Conservation (phyloP, 192 early-diverging fungal genomes). For the Backusella australiensis region DNA sequence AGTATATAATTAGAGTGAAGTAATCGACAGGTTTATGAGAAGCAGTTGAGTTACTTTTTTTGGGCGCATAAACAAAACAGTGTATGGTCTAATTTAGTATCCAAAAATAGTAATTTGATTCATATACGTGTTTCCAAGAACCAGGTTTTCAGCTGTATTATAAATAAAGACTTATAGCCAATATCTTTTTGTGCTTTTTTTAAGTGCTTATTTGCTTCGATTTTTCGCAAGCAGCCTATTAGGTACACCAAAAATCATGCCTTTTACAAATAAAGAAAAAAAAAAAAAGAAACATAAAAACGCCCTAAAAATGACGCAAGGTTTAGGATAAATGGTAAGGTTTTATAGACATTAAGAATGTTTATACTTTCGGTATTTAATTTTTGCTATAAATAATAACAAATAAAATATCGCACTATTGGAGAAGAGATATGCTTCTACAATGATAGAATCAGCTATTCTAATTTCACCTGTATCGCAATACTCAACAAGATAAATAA, state of each 20-base stretch:
- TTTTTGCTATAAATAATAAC: not conserved
- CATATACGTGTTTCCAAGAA: no score
- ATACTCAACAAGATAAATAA: not conserved
- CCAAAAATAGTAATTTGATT: no score
- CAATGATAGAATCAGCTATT: not conserved
- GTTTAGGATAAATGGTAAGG: no score
- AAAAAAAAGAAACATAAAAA: not conserved
- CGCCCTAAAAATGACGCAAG: not conserved
- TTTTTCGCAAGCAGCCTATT: no score
- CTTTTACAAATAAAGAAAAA: not conserved
- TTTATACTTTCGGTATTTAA: not conserved
- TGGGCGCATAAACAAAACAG: not conserved
- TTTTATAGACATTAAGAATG: not conserved
- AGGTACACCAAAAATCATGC: not conserved
- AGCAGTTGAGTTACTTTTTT: not conserved
- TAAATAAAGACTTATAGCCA: no score
- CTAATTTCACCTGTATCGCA: not conserved
- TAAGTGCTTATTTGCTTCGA: no score
- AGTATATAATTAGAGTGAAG: not conserved
- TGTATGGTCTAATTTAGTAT: no score
- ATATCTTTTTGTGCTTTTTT: no score
- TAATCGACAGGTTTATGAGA: not conserved
- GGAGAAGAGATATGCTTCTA: not conserved
- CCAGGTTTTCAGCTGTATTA: no score
- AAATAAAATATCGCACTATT: not conserved